Evolutionary conservation across 768 basidiomycete genomes (phyloP).

Genomic region (Pholiota molesta): DNA sequence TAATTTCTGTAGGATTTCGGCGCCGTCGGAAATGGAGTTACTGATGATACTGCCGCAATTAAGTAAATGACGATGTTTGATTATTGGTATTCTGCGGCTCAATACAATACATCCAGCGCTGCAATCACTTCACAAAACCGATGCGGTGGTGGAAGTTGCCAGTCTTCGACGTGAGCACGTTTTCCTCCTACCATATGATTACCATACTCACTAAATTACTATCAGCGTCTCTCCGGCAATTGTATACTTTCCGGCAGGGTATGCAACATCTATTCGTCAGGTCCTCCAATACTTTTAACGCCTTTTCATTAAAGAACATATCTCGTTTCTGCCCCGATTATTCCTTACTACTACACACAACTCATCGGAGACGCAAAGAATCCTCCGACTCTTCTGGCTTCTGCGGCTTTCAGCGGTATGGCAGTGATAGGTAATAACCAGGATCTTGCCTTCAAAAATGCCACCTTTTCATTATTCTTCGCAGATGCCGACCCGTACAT

Average conservation of each 20-base stretch:
- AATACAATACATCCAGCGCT: constrained; percentile 37
- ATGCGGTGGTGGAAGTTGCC: constrained; percentile 61
- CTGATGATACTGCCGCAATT: constrained; percentile 63
- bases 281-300: not conserved
- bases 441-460: not conserved
- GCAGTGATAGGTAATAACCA: constrained; percentile 70
- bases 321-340: constrained; percentile 66
- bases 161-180: constrained; percentile 57
- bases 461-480: not conserved
- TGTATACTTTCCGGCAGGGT: constrained; percentile 79
- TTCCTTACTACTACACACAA: constrained; percentile 78
- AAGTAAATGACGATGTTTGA: constrained; percentile 11
- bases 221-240: constrained; percentile 69
- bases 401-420: constrained; percentile 62
- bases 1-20: not conserved
- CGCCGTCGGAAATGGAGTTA: constrained; percentile 52
- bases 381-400: constrained; percentile 69
- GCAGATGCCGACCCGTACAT: constrained; percentile 80
- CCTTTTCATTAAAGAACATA: constrained; percentile 51
- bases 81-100: not conserved
- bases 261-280: constrained; percentile 16
- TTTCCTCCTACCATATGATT: not conserved
- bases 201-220: not conserved
- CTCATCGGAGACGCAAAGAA: constrained; percentile 74
- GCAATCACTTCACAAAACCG: constrained; percentile 68